phyloP scores from a whole-genome alignment of 805 yeast species.

The Metschnikowia amazonensis region DNA sequence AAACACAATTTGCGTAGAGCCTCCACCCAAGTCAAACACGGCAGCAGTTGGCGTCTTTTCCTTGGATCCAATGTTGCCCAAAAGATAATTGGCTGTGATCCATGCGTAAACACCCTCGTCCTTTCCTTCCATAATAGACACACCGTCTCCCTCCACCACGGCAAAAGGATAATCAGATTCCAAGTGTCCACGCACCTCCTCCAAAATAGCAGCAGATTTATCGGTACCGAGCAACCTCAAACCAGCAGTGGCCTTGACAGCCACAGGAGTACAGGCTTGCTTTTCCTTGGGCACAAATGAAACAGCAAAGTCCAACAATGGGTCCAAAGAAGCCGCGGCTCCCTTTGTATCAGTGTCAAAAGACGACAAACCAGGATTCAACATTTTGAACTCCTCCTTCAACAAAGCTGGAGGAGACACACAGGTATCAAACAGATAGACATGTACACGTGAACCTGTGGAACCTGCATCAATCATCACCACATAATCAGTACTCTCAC shows the following conservation, averaged over 20 bases:
- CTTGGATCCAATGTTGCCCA: conserved; percentile 87
- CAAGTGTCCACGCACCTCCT: conserved; percentile 71
- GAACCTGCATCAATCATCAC: conserved; percentile 98
- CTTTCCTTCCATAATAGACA: conserved; percentile 90
- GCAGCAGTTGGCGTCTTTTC: conserved; percentile 87
- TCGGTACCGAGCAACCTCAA: conserved; percentile 78
- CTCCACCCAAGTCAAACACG: conserved; percentile 97
- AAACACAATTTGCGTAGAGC: conserved; percentile 96
- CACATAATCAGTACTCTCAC: conserved; percentile 59
- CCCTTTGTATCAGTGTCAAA: conserved; percentile 74
- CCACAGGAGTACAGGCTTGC: conserved; percentile 84
- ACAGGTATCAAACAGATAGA: conserved; percentile 88
- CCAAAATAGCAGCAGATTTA: conserved; percentile 66
- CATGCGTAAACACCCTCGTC: conserved; percentile 99
- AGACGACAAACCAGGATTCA: conserved; percentile 87
- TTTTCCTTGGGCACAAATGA: conserved; percentile 67
- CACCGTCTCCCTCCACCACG: conserved; percentile 80
- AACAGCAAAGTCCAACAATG: conserved; percentile 72
- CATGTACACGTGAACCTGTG: conserved; percentile 93
- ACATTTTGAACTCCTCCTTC: conserved; percentile 80
- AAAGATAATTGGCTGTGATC: conserved; percentile 91
- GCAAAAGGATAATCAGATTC: conserved; percentile 87
- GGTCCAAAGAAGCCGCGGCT: conserved; percentile 89
- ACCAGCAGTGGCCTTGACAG: conserved; percentile 98
- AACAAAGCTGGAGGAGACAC: conserved; percentile 76